Percentiles rank a stretch among this genome's conserved stretches.
Conservation (phyloP, 164 flowering plant genomes). For the Buxus sempervirens region DNA sequence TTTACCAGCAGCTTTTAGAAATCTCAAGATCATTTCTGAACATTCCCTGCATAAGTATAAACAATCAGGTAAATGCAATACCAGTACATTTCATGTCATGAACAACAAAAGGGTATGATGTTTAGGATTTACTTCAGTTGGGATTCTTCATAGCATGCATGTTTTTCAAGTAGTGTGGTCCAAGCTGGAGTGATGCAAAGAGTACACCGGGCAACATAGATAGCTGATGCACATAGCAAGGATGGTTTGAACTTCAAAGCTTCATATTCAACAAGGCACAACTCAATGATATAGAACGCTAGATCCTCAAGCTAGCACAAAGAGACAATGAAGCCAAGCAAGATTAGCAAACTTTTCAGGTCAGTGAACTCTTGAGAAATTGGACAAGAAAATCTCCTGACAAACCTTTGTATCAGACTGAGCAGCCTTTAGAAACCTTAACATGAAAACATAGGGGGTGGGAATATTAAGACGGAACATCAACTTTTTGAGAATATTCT, state of each 20-base stretch:
- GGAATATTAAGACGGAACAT: constrained; percentile 74
- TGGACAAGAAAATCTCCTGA: background rate
- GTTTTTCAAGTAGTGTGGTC: constrained; percentile 67
- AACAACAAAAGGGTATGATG: background rate
- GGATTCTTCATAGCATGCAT: constrained; percentile 57
- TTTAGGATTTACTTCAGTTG: constrained; percentile 50
- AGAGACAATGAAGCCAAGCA: background rate
- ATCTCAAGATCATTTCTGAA: constrained; percentile 61
- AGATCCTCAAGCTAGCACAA: constrained; percentile 61
- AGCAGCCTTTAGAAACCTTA: constrained; percentile 87
- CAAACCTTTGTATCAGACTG: constrained; percentile 63
- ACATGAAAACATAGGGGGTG: constrained; percentile 86
- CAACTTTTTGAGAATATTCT: constrained; percentile 57
- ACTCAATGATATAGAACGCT: constrained; percentile 77
- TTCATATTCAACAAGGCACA: constrained; percentile 73
- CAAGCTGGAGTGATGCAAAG: constrained; percentile 56
- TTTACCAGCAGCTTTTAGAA: constrained; percentile 49
- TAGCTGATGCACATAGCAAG: constrained; percentile 77
- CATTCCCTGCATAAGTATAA: constrained; percentile 42
- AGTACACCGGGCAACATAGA: constrained; percentile 75
- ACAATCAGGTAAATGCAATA: background rate
- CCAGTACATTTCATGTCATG: background rate
- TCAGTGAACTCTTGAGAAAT: background rate
- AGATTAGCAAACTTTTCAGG: constrained; percentile 3
- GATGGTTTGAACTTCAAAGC: constrained; percentile 76